Base-by-base conservation (phyloP, 2,329 filamentous ascomycete genomes). In the Laburnicola sp. region DNA sequence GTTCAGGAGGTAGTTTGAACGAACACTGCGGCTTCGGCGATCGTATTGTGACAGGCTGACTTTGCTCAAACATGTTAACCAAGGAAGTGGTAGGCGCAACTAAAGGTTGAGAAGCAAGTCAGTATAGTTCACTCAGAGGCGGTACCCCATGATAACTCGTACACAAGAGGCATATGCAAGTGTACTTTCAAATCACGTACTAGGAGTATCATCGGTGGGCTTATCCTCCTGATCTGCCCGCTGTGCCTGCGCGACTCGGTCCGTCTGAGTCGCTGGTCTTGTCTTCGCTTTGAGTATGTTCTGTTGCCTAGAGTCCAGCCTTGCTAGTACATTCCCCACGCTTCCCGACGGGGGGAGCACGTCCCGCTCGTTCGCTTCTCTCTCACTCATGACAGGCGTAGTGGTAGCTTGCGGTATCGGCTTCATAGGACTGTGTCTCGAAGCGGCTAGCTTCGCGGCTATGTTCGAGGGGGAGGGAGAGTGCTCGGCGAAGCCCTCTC, bases 1-100 rank as follows among this genome's bases (percentile, higher is more conserved):
- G 62, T 32, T 69, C 68, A n/a, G 62, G 60, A 4, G 69, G 65
- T 2, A 71, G 37, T 32, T 53, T 59, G 44, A 71, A 56, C n/a
- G 56, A 62, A 34, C 70, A 63, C 30, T 63, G 66, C 22, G 76
- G 76, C 56, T 77, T 78, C 1, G 76, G 76, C 9, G 74, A 75
- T 34, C 64, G 66, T 6, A 77, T 60, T 53, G 65, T 48, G 11
- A 60, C 42, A 23, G 58, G 56, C 28, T 63, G 62, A 37, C 74
- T 78, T 56, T 79, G 76, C 71, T 91, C 87, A 58, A 90, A 90
- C 74, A 89, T 79, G 34, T 82, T 82, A 47, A 90, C 86, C 21
- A 90, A 75, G 3, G 84, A 82, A 2, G 78, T 83, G 0, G 86
- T 86, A 0, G 86, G 79, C 23, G 81, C 75, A 43, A 88, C 16